These are phyloP conservation scores for Aureobasidium namibiae DNA, from an alignment of 2,329 filamentous ascomycete species.

Conservation along the genomic window DNA sequence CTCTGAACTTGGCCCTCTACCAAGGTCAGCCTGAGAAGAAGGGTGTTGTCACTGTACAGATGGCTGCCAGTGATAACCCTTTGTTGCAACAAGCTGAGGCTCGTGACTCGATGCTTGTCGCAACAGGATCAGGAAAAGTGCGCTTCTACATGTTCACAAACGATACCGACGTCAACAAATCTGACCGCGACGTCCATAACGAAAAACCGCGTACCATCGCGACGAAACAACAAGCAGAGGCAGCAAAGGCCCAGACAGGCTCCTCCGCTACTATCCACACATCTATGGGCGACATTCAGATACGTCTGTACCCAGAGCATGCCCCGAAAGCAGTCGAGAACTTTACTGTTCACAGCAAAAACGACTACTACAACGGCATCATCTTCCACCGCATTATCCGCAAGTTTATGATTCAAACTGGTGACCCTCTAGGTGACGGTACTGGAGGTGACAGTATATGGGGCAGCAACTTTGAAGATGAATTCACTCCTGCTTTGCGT, in stretches of 20 bases:
- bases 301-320: conserved; percentile 85
- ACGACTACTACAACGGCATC: conserved; percentile 93
- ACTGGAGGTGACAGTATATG: conserved; percentile 88
- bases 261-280: conserved; percentile 83
- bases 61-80: conserved; percentile 93
- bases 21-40: conserved; percentile 95
- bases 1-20: conserved; percentile 77
- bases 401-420: conserved; percentile 96
- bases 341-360: conserved; percentile 83
- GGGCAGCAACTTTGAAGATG: conserved; percentile 87
- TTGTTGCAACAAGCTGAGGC: conserved; percentile 85
- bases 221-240: conserved; percentile 42
- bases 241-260: conserved; percentile 59
- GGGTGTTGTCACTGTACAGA: conserved; percentile 83
- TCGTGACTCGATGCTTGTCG: conserved; percentile 79
- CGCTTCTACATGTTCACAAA: conserved; percentile 99
- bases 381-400: conserved; percentile 96
- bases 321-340: conserved; percentile 96
- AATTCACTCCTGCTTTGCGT: conserved; percentile 72
- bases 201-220: conserved; percentile 68
- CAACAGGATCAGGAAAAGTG: conserved; percentile 75
- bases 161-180: conserved; percentile 72
- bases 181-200: conserved; percentile 84
- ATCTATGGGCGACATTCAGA: conserved; percentile 84
- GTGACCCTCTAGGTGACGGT: conserved; percentile 79